Base-by-base conservation (phyloP, 73 alveolate species). In the Paramecium tetraurelia region DNA sequence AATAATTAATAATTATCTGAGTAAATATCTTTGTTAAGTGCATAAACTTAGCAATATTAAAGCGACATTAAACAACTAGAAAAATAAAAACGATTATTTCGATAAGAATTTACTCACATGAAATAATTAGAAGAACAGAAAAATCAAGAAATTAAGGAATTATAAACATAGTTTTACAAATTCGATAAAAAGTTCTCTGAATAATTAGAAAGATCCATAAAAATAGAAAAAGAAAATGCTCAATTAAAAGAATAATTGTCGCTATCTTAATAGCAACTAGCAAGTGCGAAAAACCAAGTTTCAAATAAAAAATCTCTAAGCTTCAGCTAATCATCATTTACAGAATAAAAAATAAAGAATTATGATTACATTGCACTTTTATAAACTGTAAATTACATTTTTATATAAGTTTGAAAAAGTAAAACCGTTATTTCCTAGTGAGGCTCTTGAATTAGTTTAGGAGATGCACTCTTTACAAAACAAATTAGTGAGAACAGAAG, bases 361-460 rank as follows among this genome's bases (percentile, higher is more conserved):
- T 80, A 10, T 8, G 90, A 80, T 31, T 80, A 80, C 31, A 22
- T 31, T 38, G 90, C 90, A 4, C 29, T 80, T 4, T 80, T 48
- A 22, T 10, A 41, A 48, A 80, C 90, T 18, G 90, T 80, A 80
- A 43, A 31, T 11, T 43, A 43, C 4, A 11, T 20, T 10, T 2
- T 44, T 44, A 35, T 43, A 18, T 41, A 11, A 80, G 90, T 80
- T 80, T 80, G 90, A 80, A 48, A 80, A 18, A 80, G 57, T 80
- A 5, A 80, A 80, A 29, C 75, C 90, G 9, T 22, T 80, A 27
- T 80, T 80, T 46, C n/a, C 40, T 2, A 9, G 22, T 9, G 76
- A 80, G 10, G 41, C 57, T 31, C 29, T 18, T 43, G 90, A 80
- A 22, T 44, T 80, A 44, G 50, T 48, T 7, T 80, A 80, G 48